Evolutionary conservation across 768 basidiomycete genomes (phyloP), one percentile per base, ranked within the genome.

Genomic region (Melanogaster broomeanus): DNA sequence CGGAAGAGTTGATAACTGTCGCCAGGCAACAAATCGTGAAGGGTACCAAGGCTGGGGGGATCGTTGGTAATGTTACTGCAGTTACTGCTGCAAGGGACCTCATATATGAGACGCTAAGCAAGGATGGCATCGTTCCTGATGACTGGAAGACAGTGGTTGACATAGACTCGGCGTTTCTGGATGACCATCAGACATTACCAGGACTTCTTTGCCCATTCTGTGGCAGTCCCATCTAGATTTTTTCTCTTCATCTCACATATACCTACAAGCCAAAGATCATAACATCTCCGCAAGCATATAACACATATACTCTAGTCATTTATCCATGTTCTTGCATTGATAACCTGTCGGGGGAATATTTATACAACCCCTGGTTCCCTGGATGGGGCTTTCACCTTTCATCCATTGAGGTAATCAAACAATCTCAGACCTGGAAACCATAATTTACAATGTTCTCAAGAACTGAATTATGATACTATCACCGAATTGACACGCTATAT

Each of bases 21-120:
- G 83, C 84, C 0, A 61, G 72, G 24, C 83, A 83, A 57, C 83
- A 77, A 0, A 80, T 85, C 35, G 66, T 82, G 8, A 73, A 77
- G 19, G 83, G 83, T 0, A 67, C 55, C 0, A 60, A 64, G 4
- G 56, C 41, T 1, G 77, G 77, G 0, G 79, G 82, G 1, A 56
- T 84, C 0, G 72, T 75, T 2, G 84, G 84, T 2, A 85, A 85
- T 53, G 62, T 82, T 0, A 53, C 65, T 1, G 60, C 73, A 21
- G 82, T 85, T 3, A 62, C 73, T 7, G 59, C 65, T 0, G 81
- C 84, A 1, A 69, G 84, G 40, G 63, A 69, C 28, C 51, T 81
- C n/a, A 77, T 84, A 19, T 77, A 76, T 54, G 58, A 48, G 1
- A 61, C 64, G 2, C 56, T 82, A n/a, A 56, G 48, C 8, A 64